Evolutionary conservation across 2,329 filamentous ascomycete genomes (phyloP).

Genomic region (Calycina herbarum): DNA sequence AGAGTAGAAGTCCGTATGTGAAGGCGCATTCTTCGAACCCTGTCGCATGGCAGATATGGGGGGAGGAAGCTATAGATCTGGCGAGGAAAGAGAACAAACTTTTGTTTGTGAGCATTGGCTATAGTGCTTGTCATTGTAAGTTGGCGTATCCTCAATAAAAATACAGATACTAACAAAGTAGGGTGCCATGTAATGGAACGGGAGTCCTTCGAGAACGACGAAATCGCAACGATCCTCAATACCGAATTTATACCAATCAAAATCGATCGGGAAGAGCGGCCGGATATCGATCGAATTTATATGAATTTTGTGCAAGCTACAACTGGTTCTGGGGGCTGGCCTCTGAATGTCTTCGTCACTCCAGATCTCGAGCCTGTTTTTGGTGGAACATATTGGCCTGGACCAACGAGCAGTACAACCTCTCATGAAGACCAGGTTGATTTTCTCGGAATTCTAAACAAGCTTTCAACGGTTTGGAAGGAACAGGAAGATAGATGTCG

Average conservation of each 20-base stretch:
- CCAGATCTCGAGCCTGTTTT: constrained; percentile 92
- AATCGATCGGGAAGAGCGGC: constrained; percentile 89
- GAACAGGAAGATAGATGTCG: constrained; percentile 82
- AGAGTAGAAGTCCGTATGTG: constrained; percentile 69
- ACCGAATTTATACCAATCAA: constrained; percentile 86
- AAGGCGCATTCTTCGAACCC: constrained; percentile 75
- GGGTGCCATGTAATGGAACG: constrained; percentile 89
- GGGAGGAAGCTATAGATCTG: constrained; percentile 70
- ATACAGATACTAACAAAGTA: constrained; percentile 36
- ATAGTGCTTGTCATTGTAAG: constrained; percentile 92
- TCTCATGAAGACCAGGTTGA: constrained; percentile 61
- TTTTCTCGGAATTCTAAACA: constrained; percentile 80
- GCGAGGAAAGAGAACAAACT: constrained; percentile 82
- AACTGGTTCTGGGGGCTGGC: constrained; percentile 88
- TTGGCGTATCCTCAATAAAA: constrained; percentile 20
- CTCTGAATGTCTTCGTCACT: constrained; percentile 93
- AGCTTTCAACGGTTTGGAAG: constrained; percentile 73
- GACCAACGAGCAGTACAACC: constrained; percentile 42
- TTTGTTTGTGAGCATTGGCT: constrained; percentile 92
- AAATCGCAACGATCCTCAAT: constrained; percentile 82
- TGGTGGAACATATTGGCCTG: constrained; percentile 93
- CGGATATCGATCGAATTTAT: constrained; percentile 92
- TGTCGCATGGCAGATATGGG: constrained; percentile 90
- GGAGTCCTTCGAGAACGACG: constrained; percentile 83
- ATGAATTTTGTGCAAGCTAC: constrained; percentile 98